phyloP scores from a whole-genome alignment of 495 filamentous ascomycete species.

The Podospora pseudoanserina region DNA sequence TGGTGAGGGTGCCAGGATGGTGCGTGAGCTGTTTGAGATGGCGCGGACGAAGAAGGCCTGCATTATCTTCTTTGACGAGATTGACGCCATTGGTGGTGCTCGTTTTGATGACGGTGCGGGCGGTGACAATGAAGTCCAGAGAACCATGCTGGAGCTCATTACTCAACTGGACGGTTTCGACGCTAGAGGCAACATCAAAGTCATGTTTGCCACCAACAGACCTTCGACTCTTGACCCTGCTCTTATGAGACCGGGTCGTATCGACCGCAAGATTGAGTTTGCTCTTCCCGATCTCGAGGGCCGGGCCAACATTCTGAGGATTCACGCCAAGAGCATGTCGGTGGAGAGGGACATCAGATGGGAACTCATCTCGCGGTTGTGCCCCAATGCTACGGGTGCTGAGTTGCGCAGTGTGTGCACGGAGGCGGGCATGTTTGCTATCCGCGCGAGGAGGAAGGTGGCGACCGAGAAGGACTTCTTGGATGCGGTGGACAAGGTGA shows the following conservation, averaged over 20 bases:
- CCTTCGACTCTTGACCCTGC: conserved; percentile 95
- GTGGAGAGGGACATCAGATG: conserved; percentile 98
- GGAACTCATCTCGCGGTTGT: conserved; percentile 94
- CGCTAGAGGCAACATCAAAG: conserved; percentile 96
- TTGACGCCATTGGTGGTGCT: conserved; percentile 96
- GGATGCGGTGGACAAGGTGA: conserved; percentile 96
- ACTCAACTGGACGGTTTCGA: conserved; percentile 98
- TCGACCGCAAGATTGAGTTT: conserved; percentile 99
- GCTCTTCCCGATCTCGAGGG: conserved; percentile 94
- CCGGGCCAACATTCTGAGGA: conserved; percentile 92
- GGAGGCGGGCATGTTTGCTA: conserved; percentile 99
- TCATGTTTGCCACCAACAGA: conserved; percentile 99
- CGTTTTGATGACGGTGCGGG: conserved; percentile 97
- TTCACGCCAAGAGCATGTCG: conserved; percentile 99
- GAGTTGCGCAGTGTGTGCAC: conserved; percentile 94
- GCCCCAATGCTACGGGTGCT: conserved; percentile 94
- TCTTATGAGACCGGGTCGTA: conserved; percentile 94
- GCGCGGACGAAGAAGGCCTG: conserved; percentile 99
- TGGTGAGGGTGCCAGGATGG: conserved; percentile 96
- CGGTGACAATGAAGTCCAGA: conserved; percentile 98
- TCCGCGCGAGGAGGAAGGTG: conserved; percentile 93
- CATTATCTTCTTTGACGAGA: conserved; percentile 99
- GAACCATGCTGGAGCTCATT: conserved; percentile 98
- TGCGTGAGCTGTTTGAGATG: conserved; percentile 98
- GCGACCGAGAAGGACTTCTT: conserved; percentile 99